Percentiles rank a stretch among this genome's conserved stretches.
Conservation (phyloP, 345 rosid genomes). For the Streptanthus diversifolius region DNA sequence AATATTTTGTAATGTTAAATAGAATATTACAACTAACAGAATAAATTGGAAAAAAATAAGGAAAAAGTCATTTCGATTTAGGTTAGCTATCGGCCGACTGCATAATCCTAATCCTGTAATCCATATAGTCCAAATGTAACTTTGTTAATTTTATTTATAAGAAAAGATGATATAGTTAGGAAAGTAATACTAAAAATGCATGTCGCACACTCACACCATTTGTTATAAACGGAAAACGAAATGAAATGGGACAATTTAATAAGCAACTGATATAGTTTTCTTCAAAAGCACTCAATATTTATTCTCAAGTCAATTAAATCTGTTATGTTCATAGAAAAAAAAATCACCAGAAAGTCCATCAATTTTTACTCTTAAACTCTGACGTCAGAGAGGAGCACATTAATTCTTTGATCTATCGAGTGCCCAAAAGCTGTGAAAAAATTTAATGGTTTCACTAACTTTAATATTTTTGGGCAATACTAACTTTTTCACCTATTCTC, state of each 20-base stretch:
- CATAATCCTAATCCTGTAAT: conserved; percentile 28
- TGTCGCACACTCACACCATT: conserved; percentile 1
- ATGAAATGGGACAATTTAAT: conserved; percentile 13
- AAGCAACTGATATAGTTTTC: conserved; percentile 13
- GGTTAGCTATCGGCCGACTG: conserved; percentile 7
- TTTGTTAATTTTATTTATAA: background rate
- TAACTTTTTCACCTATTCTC: conserved; percentile 1
- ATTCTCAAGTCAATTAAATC: conserved; percentile 27
- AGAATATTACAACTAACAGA: too few relatives aligned
- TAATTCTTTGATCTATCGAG: background rate
- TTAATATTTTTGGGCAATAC: too few relatives aligned
- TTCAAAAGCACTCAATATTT: conserved; percentile 15
- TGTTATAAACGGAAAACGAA: background rate
- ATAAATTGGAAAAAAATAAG: background rate
- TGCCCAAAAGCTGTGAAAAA: background rate
- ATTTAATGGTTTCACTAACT: background rate
- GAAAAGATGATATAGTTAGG: background rate
- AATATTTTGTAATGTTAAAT: too few relatives aligned
- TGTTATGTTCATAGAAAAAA: background rate
- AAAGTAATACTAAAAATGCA: conserved; percentile 5
- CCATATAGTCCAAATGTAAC: background rate
- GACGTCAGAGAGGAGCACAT: background rate
- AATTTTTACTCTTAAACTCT: background rate
- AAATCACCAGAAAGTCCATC: background rate
- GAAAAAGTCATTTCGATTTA: conserved; percentile 9